Conservation (phyloP, 1,284 basidiomycete species). For the Athelia sp. region DNA sequence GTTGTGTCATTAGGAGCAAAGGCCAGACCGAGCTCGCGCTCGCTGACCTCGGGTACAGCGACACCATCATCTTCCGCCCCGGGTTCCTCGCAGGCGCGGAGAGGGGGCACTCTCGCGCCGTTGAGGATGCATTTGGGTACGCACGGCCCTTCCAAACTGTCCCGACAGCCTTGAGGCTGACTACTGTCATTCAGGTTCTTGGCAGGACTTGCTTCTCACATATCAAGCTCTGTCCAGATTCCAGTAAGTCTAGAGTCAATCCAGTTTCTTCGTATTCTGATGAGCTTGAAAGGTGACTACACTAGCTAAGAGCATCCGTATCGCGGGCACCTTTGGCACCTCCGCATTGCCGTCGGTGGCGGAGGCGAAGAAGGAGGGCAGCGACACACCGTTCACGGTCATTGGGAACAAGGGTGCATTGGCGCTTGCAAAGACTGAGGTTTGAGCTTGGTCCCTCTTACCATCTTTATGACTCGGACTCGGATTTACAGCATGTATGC, state of each 20-base stretch:
- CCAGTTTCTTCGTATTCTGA: background rate
- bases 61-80: constrained; percentile 70
- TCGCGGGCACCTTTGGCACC: constrained; percentile 41
- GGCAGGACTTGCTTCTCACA: constrained; percentile 25
- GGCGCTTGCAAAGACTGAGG: constrained; percentile 25
- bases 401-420: constrained; percentile 40
- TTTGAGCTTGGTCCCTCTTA: too few relatives aligned
- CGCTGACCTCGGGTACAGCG: constrained; percentile 58
- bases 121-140: constrained; percentile 15
- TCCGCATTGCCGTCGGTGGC: constrained; percentile 32
- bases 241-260: constrained; percentile 25
- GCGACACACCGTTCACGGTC: constrained; percentile 35
- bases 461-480: too few relatives aligned
- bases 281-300: constrained; percentile 30
- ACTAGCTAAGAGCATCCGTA: constrained; percentile 34
- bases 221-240: constrained; percentile 18
- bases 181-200: constrained; percentile 5
- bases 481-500: too few relatives aligned
- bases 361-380: constrained; percentile 28
- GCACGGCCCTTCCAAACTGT: constrained; percentile 14
- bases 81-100: constrained; percentile 41
- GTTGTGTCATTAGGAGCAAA: constrained; percentile 46
- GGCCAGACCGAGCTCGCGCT: constrained; percentile 70
- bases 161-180: constrained; percentile 23
- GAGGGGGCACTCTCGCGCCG: constrained; percentile 32